Percentiles rank a stretch among this genome's conserved stretches.
Conservation (phyloP, 2,329 filamentous ascomycete genomes). For the Ophiostoma ips region DNA sequence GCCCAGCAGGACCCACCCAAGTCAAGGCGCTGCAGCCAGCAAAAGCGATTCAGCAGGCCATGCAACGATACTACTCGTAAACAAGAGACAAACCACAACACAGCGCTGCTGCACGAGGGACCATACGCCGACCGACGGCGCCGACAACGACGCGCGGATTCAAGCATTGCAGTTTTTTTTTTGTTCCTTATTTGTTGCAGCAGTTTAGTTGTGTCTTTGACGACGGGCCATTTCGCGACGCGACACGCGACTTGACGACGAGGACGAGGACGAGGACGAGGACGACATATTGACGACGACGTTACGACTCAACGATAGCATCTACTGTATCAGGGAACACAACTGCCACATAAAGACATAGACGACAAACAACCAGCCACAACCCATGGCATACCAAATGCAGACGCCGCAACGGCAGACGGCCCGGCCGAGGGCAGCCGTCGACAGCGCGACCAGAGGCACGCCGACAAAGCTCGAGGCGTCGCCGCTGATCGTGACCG, state of each 20-base stretch:
- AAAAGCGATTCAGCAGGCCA: background rate
- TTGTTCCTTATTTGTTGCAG: no score
- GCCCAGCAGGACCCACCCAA: background rate
- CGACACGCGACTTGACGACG: background rate
- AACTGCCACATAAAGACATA: background rate
- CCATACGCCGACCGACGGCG: background rate
- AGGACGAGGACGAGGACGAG: background rate
- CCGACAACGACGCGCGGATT: background rate
- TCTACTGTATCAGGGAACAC: background rate
- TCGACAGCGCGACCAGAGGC: background rate
- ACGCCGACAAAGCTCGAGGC: conserved; percentile 1
- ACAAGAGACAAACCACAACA: background rate
- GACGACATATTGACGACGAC: background rate
- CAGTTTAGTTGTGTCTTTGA: background rate
- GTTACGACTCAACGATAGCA: background rate
- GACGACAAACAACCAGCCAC: background rate
- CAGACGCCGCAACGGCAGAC: conserved; percentile 8
- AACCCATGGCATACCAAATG: background rate
- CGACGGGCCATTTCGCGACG: no score
- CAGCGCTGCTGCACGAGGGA: background rate
- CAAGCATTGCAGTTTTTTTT: no score
- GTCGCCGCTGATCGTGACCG: conserved; percentile 20
- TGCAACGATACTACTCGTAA: background rate
- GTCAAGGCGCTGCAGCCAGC: background rate
- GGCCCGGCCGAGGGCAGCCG: background rate